Percentiles rank a stretch among this genome's conserved stretches.
Evolutionary conservation across 2,329 filamentous ascomycete genomes (phyloP).

Genomic region (Fusarium bulbicola): DNA sequence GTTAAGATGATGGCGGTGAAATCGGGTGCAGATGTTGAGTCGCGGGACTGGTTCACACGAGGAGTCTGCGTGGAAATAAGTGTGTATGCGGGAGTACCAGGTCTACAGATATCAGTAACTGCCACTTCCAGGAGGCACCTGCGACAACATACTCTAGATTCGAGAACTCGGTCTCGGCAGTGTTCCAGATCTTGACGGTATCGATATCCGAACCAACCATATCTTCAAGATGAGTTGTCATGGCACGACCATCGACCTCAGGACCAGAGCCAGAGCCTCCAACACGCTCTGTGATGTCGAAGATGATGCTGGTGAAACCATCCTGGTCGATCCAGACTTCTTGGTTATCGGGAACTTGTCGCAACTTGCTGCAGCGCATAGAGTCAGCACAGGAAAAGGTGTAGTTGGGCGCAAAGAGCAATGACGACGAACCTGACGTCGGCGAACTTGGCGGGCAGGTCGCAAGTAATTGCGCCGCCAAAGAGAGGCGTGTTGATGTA

Average conservation of each 20-base stretch:
- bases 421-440: conserved; percentile 70
- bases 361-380: conserved; percentile 66
- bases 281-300: conserved; percentile 90
- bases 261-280: conserved; percentile 61
- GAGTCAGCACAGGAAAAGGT: conserved; percentile 10
- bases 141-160: conserved; percentile 60
- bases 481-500: conserved; percentile 71
- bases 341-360: conserved; percentile 85
- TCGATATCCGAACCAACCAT: conserved; percentile 72
- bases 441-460: conserved; percentile 73
- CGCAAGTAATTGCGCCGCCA: conserved; percentile 75
- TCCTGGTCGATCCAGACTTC: conserved; percentile 89
- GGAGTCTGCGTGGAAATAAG: conserved; percentile 73
- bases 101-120: conserved; percentile 37
- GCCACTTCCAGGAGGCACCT: no score
- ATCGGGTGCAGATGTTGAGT: conserved; percentile 57
- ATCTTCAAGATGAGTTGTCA: conserved; percentile 75
- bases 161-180: conserved; percentile 67
- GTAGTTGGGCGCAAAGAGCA: conserved; percentile 12
- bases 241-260: conserved; percentile 74
- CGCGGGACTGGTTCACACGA: conserved; percentile 47
- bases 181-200: conserved; percentile 72
- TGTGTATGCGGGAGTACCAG: conserved; percentile 69
- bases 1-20: conserved; percentile 82
- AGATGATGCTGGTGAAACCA: conserved; percentile 86